Percentiles rank a stretch among this genome's conserved stretches.
phyloP scores from a whole-genome alignment of 306 rosid genomes.

The Glycine tomentella region DNA sequence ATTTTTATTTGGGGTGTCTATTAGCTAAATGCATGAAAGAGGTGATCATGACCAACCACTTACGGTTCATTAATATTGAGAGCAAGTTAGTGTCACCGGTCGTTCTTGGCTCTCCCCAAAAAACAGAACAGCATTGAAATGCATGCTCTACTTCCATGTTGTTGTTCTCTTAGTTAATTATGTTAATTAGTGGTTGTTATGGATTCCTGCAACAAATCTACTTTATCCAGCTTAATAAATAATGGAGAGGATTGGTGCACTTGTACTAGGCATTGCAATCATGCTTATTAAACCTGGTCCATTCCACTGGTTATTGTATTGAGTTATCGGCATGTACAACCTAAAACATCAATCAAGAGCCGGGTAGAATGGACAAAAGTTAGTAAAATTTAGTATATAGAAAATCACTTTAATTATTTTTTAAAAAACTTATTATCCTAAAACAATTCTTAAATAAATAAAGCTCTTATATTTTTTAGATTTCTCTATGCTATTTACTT shows the following conservation, averaged over 20 bases:
- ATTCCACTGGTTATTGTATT: not conserved
- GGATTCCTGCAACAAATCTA: too few species aligned
- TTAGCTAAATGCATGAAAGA: not conserved
- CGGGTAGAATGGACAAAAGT: too few species aligned
- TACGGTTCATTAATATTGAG: constrained; percentile 45
- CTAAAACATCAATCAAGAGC: too few species aligned
- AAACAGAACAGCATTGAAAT: not conserved
- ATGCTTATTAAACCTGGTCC: not conserved
- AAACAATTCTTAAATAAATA: too few species aligned
- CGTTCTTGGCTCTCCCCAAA: too few species aligned
- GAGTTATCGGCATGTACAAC: too few species aligned
- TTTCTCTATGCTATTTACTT: too few species aligned
- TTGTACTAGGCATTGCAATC: not conserved
- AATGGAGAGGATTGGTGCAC: not conserved
- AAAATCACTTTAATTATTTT: too few species aligned
- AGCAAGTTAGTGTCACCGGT: not conserved
- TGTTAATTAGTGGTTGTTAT: not conserved
- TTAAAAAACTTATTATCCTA: too few species aligned
- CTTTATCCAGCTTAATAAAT: constrained; percentile 19
- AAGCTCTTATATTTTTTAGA: too few species aligned
- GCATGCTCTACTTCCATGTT: not conserved
- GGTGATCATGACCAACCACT: constrained; percentile 7
- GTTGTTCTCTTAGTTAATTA: not conserved
- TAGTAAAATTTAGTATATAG: too few species aligned
- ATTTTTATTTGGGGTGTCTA: not conserved